phyloP scores from a whole-genome alignment of 225 moss, liverwort and hornwort genomes.

The Straminergon stramineum region DNA sequence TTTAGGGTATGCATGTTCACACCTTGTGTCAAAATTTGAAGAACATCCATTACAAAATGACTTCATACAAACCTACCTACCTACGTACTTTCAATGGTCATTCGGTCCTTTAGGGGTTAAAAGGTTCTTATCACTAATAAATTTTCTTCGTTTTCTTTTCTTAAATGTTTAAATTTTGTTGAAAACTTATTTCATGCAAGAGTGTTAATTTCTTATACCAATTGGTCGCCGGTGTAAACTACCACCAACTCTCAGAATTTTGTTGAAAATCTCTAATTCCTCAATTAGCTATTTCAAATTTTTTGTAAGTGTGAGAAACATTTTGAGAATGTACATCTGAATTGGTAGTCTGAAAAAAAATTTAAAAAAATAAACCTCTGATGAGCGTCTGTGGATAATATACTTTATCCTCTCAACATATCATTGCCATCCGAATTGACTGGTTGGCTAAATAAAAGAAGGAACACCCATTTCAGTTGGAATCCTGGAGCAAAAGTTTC shows the following conservation, averaged over 20 bases:
- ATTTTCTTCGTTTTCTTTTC: not conserved
- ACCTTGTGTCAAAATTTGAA: no score
- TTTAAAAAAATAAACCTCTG: not conserved
- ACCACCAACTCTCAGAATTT: not conserved
- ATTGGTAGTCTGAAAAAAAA: not conserved
- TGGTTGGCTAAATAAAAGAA: not conserved
- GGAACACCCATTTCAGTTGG: not conserved
- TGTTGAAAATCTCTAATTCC: no score
- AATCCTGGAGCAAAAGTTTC: not conserved
- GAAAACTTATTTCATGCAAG: not conserved
- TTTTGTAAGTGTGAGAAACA: no score
- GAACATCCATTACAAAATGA: no score
- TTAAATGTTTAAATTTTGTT: rapidly evolving
- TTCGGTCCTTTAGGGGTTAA: no score
- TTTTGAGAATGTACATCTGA: no score
- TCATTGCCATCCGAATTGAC: not conserved
- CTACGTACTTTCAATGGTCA: no score
- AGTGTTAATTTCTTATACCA: not conserved
- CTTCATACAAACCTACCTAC: no score
- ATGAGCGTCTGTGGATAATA: not conserved
- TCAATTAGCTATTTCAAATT: no score
- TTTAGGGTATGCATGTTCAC: no score
- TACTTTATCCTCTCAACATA: not conserved
- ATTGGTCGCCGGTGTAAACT: no score
- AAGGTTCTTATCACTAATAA: not conserved